Evolutionary conservation across 257 asterid genomes (phyloP).

Genomic region (Coffea canephora): DNA sequence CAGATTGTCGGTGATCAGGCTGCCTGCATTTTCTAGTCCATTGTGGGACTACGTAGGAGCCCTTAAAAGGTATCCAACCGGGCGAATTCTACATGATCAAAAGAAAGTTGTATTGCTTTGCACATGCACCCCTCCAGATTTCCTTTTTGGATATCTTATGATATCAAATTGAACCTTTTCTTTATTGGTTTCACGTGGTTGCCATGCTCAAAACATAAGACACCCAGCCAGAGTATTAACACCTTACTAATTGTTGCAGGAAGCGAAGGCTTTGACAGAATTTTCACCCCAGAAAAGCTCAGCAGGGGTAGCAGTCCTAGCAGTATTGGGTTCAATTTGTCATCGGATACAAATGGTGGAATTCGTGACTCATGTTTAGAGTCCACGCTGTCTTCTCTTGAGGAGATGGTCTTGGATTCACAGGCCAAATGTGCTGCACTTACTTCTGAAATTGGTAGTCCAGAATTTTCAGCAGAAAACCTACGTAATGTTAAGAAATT

Average conservation of each 20-base stretch:
- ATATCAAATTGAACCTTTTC: background rate
- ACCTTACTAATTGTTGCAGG: conserved; percentile 47
- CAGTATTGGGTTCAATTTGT: conserved; percentile 32
- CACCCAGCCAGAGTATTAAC: background rate
- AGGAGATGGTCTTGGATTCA: conserved; percentile 60
- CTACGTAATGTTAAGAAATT: conserved; percentile 53
- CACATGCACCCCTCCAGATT: background rate
- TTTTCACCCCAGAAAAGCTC: conserved; percentile 61
- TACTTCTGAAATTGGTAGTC: conserved; percentile 39
- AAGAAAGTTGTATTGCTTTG: background rate
- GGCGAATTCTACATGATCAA: background rate
- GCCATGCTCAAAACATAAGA: background rate
- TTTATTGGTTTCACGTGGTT: background rate
- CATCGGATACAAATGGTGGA: conserved; percentile 27
- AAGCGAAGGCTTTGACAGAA: conserved; percentile 58
- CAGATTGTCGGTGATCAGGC: background rate
- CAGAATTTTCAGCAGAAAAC: conserved; percentile 43
- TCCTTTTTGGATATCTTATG: background rate
- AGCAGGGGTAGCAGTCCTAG: conserved; percentile 46
- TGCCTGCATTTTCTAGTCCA: background rate
- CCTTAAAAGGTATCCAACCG: background rate
- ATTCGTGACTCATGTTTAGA: conserved; percentile 37
- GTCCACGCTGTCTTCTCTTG: conserved; percentile 72
- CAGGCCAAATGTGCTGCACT: conserved; percentile 67
- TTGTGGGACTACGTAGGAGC: background rate